Conservation (phyloP, 148 eudicot species). For the Euryodendron excelsum region DNA sequence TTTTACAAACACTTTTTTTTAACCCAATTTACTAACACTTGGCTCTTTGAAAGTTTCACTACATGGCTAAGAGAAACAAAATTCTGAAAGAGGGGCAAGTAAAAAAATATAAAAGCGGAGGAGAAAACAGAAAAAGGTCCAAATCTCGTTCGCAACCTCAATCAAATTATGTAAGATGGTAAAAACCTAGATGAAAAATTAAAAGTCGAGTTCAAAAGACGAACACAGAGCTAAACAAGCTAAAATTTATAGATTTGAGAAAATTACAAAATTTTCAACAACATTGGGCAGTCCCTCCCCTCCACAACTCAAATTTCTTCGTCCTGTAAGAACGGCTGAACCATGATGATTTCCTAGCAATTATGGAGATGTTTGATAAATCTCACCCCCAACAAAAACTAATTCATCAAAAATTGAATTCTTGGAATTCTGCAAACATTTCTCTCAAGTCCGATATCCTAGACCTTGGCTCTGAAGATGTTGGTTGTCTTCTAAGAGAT, state of each 20-base stretch:
- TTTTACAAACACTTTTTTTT: too few relatives aligned
- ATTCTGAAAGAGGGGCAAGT: too few relatives aligned
- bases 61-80: too few relatives aligned
- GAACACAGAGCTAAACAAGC: background rate
- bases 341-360: background rate
- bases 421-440: background rate
- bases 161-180: background rate
- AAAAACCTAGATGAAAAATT: background rate
- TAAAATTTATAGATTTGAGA: background rate
- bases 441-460: constrained; percentile 30
- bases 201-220: background rate
- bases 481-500: constrained; percentile 84
- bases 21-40: too few relatives aligned
- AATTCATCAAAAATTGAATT: background rate
- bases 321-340: background rate
- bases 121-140: too few relatives aligned
- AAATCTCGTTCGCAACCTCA: too few relatives aligned
- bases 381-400: background rate
- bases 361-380: background rate
- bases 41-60: too few relatives aligned
- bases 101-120: too few relatives aligned
- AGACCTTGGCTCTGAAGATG: constrained; percentile 64
- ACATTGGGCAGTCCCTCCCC: background rate
- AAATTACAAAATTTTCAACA: constrained; percentile 4
- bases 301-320: constrained; percentile 10